Evolutionary conservation across 2,329 filamentous ascomycete genomes (phyloP).

Genomic region (Aspergillus carbonarius): DNA sequence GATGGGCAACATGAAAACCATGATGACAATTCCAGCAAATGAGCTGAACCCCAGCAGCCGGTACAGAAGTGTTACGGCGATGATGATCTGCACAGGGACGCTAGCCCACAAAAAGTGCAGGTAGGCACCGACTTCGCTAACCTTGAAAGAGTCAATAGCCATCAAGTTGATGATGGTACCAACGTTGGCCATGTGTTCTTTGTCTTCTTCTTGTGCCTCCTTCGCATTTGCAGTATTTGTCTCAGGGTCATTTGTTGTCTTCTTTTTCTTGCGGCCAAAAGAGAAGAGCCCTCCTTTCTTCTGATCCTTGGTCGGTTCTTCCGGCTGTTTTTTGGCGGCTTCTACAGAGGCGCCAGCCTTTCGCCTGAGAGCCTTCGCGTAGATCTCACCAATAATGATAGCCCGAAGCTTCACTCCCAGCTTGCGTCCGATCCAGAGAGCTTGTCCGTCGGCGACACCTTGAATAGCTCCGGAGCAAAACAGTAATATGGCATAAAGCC

Average conservation of each 20-base stretch:
- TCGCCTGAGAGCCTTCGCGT: slow-evolving; percentile 88
- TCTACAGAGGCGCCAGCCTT: slow-evolving; percentile 81
- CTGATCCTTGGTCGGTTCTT: slow-evolving; percentile 39
- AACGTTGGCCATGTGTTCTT: slow-evolving; percentile 78
- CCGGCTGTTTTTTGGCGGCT: slow-evolving; percentile 64
- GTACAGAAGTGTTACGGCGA: slow-evolving; percentile 81
- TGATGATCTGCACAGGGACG: slow-evolving; percentile 81
- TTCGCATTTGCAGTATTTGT: slow-evolving; percentile 19
- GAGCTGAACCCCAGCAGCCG: slow-evolving; percentile 88
- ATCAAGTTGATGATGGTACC: slow-evolving; percentile 99
- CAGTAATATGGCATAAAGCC: slow-evolving; percentile 91
- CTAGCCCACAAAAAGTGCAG: slow-evolving; percentile 93
- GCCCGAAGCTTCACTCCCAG: slow-evolving; percentile 91
- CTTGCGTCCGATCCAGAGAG: slow-evolving; percentile 89
- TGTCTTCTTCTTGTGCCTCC: slow-evolving; percentile 28
- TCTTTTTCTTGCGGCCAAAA: slow-evolving; percentile 60
- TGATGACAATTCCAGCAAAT: slow-evolving; percentile 87
- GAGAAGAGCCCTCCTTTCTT: slow-evolving; percentile 50
- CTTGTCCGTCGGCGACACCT: slow-evolving; percentile 79
- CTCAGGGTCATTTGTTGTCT: slow-evolving; percentile 24
- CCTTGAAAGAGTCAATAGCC: slow-evolving; percentile 99
- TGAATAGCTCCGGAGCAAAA: slow-evolving; percentile 79
- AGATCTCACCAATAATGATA: slow-evolving; percentile 96
- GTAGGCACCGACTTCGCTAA: slow-evolving; percentile 91
- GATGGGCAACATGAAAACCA: slow-evolving; percentile 82